Evolutionary conservation across 495 filamentous ascomycete species (phyloP).

Genomic region (Hypoxylon lenormandii): DNA sequence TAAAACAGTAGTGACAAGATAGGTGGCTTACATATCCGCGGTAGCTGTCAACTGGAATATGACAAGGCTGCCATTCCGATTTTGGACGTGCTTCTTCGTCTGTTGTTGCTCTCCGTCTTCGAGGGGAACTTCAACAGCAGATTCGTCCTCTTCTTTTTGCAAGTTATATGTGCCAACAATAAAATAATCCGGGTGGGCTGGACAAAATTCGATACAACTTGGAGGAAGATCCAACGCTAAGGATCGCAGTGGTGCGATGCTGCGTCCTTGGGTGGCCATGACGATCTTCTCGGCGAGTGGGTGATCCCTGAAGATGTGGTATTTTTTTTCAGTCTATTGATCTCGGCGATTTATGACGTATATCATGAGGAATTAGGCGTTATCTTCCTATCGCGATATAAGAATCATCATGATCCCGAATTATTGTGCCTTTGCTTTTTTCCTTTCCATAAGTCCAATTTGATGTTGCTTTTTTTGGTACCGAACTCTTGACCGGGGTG

Average conservation of each 20-base stretch:
- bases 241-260: conserved; percentile 53
- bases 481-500: conserved; percentile 11
- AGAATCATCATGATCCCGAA: background rate
- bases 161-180: conserved; percentile 89
- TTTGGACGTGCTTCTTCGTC: conserved; percentile 58
- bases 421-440: too few relatives aligned
- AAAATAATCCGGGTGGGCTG: conserved; percentile 71
- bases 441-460: conserved; percentile 4
- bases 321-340: too few relatives aligned
- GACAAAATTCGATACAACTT: conserved; percentile 86
- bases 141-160: conserved; percentile 63
- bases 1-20: background rate
- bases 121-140: conserved; percentile 44
- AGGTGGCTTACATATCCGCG: conserved; percentile 63
- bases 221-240: conserved; percentile 72
- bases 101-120: conserved; percentile 39
- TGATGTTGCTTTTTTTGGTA: conserved; percentile 11
- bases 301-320: background rate
- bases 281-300: conserved; percentile 6
- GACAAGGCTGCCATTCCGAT: conserved; percentile 77
- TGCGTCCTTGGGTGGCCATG: conserved; percentile 37
- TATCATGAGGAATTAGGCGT: background rate
- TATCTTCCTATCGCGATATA: background rate
- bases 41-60: conserved; percentile 68
- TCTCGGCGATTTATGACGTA: too few relatives aligned